These are phyloP conservation scores for Trametes pubescens DNA, from an alignment of 1,284 basidiomycete species.

Conservation along the genomic window DNA sequence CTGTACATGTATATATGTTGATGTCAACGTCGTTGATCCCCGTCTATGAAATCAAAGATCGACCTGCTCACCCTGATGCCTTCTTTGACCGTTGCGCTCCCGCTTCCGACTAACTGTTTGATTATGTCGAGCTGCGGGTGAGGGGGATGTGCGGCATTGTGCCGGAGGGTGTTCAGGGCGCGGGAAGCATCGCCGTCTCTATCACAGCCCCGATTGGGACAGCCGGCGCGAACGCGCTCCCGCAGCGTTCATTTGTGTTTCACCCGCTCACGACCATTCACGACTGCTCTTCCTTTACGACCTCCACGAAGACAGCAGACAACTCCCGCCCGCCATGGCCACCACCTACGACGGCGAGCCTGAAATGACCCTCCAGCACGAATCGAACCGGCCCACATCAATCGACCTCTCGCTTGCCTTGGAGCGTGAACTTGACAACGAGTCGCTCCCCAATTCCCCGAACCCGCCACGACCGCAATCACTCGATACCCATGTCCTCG, in stretches of 20 bases:
- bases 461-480: constrained; percentile 54
- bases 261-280: constrained; percentile 24
- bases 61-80: neutral
- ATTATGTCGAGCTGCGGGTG: neutral
- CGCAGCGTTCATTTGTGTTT: constrained; percentile 13
- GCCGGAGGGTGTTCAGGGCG: no score
- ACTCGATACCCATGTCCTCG: constrained; percentile 76
- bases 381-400: constrained; percentile 58
- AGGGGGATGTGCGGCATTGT: neutral
- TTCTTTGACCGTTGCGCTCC: neutral
- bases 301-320: neutral
- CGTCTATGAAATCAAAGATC: constrained; percentile 8
- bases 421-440: constrained; percentile 75
- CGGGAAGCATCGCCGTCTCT: constrained; percentile 6
- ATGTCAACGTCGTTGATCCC: neutral
- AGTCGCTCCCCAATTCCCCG: constrained; percentile 54
- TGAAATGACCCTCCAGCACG: constrained; percentile 17
- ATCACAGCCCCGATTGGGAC: constrained; percentile 6
- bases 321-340: constrained; percentile 8
- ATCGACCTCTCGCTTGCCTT: constrained; percentile 82
- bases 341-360: constrained; percentile 33
- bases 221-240: constrained; percentile 4
- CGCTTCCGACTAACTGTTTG: neutral
- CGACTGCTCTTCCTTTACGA: constrained; percentile 23
- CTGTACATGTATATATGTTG: constrained; percentile 21